Percentiles rank a stretch among this genome's conserved stretches.
phyloP scores from a whole-genome alignment of 1,139 yeast genomes.

The Saccharomyces hybrid region DNA sequence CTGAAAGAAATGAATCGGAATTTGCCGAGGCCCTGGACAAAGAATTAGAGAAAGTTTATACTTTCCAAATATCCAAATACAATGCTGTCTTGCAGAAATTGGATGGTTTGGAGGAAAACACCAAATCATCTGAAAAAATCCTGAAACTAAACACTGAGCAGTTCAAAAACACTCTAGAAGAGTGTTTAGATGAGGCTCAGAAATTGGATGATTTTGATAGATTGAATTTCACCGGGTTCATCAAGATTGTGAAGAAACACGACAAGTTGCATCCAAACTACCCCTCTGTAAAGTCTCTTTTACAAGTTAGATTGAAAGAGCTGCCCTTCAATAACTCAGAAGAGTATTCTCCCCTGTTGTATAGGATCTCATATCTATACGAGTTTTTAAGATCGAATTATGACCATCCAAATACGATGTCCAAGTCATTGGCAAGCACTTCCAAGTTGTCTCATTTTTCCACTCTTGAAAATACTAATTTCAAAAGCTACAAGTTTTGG shows the following conservation, averaged over 20 bases:
- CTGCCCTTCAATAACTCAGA: conserved; percentile 86
- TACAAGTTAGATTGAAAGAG: conserved; percentile 78
- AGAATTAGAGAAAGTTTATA: conserved; percentile 87
- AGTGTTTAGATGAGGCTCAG: conserved; percentile 64
- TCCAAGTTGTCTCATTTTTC: conserved; percentile 27
- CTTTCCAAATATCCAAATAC: conserved; percentile 70
- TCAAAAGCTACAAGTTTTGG: conserved; percentile 86
- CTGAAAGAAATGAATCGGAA: conserved; percentile 71
- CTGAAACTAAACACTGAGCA: conserved; percentile 24
- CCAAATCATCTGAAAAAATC: conserved; percentile 29
- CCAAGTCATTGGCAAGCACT: conserved; percentile 27
- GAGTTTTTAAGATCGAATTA: conserved; percentile 53
- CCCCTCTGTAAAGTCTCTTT: conserved; percentile 71
- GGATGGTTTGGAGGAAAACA: conserved; percentile 49
- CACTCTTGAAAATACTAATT: conserved; percentile 33
- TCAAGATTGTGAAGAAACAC: conserved; percentile 90
- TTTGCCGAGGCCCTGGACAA: conserved; percentile 77
- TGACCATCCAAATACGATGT: conserved; percentile 14
- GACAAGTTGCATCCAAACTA: conserved; percentile 82
- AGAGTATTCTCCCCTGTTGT: conserved; percentile 84
- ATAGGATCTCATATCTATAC: conserved; percentile 74
- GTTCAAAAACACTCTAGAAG: conserved; percentile 65
- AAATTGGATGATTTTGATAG: conserved; percentile 86
- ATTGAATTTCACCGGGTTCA: conserved; percentile 87
- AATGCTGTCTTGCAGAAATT: conserved; percentile 60